Percentiles rank a stretch among this genome's conserved stretches.
Evolutionary conservation across 164 flowering plant species (phyloP).

Genomic region (Aristolochia californica): DNA sequence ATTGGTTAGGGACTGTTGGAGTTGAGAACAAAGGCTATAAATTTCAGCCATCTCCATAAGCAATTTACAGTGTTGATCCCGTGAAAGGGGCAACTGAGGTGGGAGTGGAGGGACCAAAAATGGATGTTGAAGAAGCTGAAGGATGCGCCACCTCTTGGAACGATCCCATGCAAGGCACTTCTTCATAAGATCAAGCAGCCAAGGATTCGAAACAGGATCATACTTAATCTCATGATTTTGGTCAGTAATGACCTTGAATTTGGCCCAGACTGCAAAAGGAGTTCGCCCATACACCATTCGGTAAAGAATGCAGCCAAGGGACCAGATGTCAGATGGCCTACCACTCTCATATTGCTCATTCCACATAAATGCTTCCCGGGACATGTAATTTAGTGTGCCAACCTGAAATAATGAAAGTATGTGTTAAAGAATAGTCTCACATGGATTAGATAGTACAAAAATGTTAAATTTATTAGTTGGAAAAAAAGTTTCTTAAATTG

Average conservation of each 20-base stretch:
- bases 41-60: conserved; percentile 46
- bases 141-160: conserved; percentile 81
- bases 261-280: conserved; percentile 95
- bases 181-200: conserved; percentile 89
- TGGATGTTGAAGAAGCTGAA: conserved; percentile 79
- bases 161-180: conserved; percentile 96
- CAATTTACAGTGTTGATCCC: conserved; percentile 26
- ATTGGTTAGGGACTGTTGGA: conserved; percentile 31
- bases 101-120: conserved; percentile 78
- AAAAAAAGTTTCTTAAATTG: too few relatives aligned
- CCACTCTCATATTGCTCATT: conserved; percentile 84
- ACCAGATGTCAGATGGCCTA: conserved; percentile 97
- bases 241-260: conserved; percentile 90
- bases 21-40: conserved; percentile 37
- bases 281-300: conserved; percentile 97
- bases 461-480: too few relatives aligned
- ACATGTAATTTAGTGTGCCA: conserved; percentile 97
- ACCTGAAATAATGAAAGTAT: too few relatives aligned
- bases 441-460: too few relatives aligned
- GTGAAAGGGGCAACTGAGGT: conserved; percentile 21
- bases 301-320: conserved; percentile 96
- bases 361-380: conserved; percentile 98
- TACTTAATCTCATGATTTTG: conserved; percentile 68
- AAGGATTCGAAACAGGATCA: conserved; percentile 65
- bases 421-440: too few relatives aligned